phyloP scores from a whole-genome alignment of 2,329 filamentous ascomycete species.

The Ceratocystis lukuohia region DNA sequence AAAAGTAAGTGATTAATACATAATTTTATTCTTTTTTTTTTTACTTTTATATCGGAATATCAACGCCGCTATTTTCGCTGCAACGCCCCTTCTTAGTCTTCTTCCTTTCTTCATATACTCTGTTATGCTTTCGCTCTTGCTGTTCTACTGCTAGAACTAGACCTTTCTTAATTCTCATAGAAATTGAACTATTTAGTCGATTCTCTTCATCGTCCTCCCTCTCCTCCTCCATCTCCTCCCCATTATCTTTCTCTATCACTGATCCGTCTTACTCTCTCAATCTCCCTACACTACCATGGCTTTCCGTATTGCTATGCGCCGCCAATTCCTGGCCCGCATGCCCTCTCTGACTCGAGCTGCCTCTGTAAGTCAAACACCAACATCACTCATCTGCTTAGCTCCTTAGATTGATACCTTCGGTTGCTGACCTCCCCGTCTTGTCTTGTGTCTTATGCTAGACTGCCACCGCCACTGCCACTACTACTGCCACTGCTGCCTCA shows the following conservation, averaged over 20 bases:
- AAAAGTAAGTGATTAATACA: conserved; percentile 2
- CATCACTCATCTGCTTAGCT: not conserved
- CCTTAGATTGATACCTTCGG: not conserved
- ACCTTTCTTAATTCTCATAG: not conserved
- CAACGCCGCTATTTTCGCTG: conserved; percentile 13
- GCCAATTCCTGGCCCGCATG: conserved; percentile 27
- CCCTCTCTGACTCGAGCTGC: conserved; percentile 28
- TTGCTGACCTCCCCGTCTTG: not conserved
- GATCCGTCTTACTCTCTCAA: not conserved
- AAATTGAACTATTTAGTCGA: not conserved
- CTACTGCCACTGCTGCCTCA: conserved; percentile 27
- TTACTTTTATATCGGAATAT: conserved; percentile 13
- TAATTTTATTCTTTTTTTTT: not conserved
- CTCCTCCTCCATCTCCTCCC: conserved; percentile 5
- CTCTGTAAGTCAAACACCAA: conserved; percentile 23
- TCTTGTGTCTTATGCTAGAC: not conserved
- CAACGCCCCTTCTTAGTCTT: not conserved
- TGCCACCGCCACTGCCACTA: too few relatives aligned
- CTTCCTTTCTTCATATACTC: not conserved
- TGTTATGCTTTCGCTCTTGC: not conserved
- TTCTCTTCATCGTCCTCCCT: not conserved
- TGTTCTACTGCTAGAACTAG: not conserved
- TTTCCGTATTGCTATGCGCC: conserved; percentile 29
- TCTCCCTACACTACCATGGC: conserved; percentile 27
- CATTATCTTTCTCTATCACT: conserved; percentile 1